Conservation (phyloP, 441 rosid genomes). For the Gossypium schwendimanii region DNA sequence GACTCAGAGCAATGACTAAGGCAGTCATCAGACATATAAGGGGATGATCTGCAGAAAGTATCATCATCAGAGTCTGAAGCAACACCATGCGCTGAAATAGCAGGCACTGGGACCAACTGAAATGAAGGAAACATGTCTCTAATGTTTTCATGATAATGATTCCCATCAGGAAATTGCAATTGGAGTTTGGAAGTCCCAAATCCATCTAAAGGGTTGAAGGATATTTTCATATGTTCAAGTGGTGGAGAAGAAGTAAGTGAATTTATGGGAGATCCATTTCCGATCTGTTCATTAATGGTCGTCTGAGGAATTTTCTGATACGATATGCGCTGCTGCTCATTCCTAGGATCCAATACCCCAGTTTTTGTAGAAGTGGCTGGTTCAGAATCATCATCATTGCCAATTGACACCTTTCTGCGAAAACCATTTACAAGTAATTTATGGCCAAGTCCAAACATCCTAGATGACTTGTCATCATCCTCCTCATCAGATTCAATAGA, state of each 20-base stretch:
- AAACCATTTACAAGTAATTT: slow-evolving; percentile 59
- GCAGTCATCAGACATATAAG: slow-evolving; percentile 62
- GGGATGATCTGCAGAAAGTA: slow-evolving; percentile 82
- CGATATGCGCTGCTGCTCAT: slow-evolving; percentile 18
- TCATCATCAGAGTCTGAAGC: slow-evolving; percentile 66
- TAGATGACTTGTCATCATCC: slow-evolving; percentile 33
- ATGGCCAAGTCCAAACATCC: slow-evolving; percentile 58
- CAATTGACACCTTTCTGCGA: slow-evolving; percentile 39
- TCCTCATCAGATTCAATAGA: slow-evolving; percentile 31
- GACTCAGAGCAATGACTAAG: slow-evolving; percentile 52
- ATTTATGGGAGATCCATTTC: slow-evolving; percentile 31
- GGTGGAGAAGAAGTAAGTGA: slow-evolving; percentile 74
- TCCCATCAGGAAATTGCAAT: slow-evolving; percentile 58
- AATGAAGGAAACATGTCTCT: slow-evolving; percentile 62
- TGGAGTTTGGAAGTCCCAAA: slow-evolving; percentile 56
- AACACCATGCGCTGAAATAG: slow-evolving; percentile 25
- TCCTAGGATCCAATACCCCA: slow-evolving; percentile 31
- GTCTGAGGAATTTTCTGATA: slow-evolving; percentile 20
- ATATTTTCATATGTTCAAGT: slow-evolving; percentile 80
- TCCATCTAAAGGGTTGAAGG: slow-evolving; percentile 66
- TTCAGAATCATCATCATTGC: slow-evolving; percentile 33
- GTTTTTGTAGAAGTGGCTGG: slow-evolving; percentile 28
- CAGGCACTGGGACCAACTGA: slow-evolving; percentile 76
- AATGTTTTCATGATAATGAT: slow-evolving; percentile 27
- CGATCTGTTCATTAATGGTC: slow-evolving; percentile 28